Base-by-base conservation (phyloP, 169 alveolate genomes). In the Fabrea salina region DNA sequence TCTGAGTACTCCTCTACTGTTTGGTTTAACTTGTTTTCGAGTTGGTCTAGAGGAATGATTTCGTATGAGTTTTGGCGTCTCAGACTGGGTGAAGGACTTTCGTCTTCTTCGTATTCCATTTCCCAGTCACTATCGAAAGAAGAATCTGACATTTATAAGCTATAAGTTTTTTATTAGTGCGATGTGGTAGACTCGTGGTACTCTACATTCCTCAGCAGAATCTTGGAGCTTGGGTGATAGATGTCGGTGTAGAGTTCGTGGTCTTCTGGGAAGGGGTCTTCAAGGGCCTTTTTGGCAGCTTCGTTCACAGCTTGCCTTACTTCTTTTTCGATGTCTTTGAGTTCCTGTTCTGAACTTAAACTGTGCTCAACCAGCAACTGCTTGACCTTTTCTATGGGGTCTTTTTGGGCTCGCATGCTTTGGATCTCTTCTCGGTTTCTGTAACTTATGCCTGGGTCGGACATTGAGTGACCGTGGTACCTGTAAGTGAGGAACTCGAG, bases 401-500 rank as follows among this genome's bases (percentile, higher is more conserved):
- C 94, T 47, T 84, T 53, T 4, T 71, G 86, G 66, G 58, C 59
- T 81, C 94, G 86, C 33, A 67, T 56, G 41, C 84, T 75, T 5
- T 81, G 33, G 54, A 89, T 84, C 79, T 89, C 92, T 5, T 89
- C 92, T 84, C 84, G 79, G 22, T 91, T 84, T 71, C 94, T 83
- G 61, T 89, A 89, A 27, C 90, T 81, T 44, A 82, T 49, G 27
- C 94, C 94, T 16, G 94, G 89, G 54, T 89, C 94, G 49, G 91
- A 79, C 94, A 89, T 89, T 19, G 92, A 86, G 66, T 89, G 94
- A 39, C 94, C 94, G 39, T 85, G 91, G 78, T 89, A 89, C 82
- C 94, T 83, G 66, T 89, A 89, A 32, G 94, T 86, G 59, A 37
- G 59, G 51, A 83, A 70, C 54, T 89, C 92, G 37, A 89, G 43